Conservation (phyloP, 2,329 filamentous ascomycete genomes). For the Parascedosporium putredinis region DNA sequence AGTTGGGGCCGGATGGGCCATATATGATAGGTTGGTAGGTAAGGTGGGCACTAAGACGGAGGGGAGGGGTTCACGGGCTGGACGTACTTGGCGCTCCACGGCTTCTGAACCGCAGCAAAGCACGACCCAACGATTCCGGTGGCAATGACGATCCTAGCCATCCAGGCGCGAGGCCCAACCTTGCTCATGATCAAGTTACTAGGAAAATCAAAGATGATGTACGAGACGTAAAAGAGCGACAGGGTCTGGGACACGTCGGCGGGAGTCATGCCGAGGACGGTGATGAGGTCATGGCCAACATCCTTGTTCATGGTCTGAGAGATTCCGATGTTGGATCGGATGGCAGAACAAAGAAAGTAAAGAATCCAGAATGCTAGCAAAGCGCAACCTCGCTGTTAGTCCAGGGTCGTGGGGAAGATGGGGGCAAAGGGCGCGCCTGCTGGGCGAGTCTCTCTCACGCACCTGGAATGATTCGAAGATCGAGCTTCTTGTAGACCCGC, state of each 20-base stretch:
- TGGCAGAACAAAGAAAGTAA: conserved; percentile 87
- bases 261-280: conserved; percentile 55
- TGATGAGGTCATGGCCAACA: conserved; percentile 62
- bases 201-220: conserved; percentile 80
- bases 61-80: too few relatives aligned
- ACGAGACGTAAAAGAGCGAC: conserved; percentile 84
- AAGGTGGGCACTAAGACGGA: too few relatives aligned
- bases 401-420: too few relatives aligned
- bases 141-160: conserved; percentile 81
- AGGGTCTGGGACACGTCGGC: conserved; percentile 77
- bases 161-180: conserved; percentile 79
- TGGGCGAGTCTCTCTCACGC: conserved; percentile 17
- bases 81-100: conserved; percentile 71
- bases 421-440: too few relatives aligned
- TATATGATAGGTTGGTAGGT: too few relatives aligned
- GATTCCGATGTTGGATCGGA: conserved; percentile 83
- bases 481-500: conserved; percentile 46
- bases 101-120: conserved; percentile 69
- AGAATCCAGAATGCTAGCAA: conserved; percentile 68
- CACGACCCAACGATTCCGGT: conserved; percentile 77
- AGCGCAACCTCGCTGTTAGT: conserved; percentile 3
- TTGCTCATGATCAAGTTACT: conserved; percentile 84
- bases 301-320: conserved; percentile 86
- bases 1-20: too few relatives aligned
- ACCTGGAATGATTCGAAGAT: conserved; percentile 48